Base-by-base conservation (phyloP, 1,284 basidiomycete species). In the Mixia osmundae region DNA sequence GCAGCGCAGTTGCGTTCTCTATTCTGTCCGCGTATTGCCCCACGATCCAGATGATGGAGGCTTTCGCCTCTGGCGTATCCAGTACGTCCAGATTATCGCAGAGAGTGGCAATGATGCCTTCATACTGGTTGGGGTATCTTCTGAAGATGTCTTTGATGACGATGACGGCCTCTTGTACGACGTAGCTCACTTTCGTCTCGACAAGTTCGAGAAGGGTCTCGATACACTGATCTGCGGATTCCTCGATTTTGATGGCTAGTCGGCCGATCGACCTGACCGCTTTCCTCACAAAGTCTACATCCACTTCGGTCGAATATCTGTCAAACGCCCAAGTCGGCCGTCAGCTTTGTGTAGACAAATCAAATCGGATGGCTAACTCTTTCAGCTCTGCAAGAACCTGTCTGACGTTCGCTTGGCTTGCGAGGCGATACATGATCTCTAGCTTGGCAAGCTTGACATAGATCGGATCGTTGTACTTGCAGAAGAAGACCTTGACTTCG, bases 401-500 rank as follows among this genome's bases (percentile, higher is more conserved):
- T 47, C 67, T 68, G 23, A 79, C 78, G 54, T 95, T 97, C 52
- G 79, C 73, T 46, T 85, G 75, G 32, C 75, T 72, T 10, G 83
- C 80, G 18, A 97, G 64, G 12, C 91, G 71, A 55, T 95, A 91
- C 74, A 99, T 95, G 50, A 97, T 95, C 56, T 97, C 91, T 39
- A 99, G 65, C 54, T 99, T 97, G 36, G 87, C 87, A 25, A 97
- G 68, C 57, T 97, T 97, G 58, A 97, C 83, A 57, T 97, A 99
- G 44, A 91, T 83, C 2, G 91, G 91, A 53, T 97, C 91, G 54
- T 95, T 97, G 60, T 97, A 97, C 58, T 95, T 97, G 73, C 87
- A 95, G 61, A 97, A 99, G 61, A 99, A 97, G 15, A 94, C 83
- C 45, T 85, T 79, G 56, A 99, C 87, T 52, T 97, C 89, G 56